These are phyloP conservation scores for Entonaema liquescens DNA, from an alignment of 495 filamentous ascomycete species.

Conservation along the genomic window DNA sequence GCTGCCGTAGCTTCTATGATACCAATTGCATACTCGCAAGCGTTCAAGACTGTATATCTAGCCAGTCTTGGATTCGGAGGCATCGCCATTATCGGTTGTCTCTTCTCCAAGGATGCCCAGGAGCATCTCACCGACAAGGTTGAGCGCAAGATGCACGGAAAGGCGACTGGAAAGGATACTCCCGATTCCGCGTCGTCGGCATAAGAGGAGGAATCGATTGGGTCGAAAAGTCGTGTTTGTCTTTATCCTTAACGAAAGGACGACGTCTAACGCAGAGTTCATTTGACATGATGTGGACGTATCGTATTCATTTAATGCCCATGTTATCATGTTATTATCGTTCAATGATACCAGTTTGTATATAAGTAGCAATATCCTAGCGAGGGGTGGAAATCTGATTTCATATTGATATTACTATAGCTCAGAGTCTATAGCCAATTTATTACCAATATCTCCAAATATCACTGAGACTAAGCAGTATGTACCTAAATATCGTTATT, in stretches of 20 bases:
- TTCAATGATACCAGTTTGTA: conserved; percentile 13
- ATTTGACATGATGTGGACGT: background rate
- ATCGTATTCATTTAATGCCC: background rate
- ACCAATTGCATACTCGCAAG: conserved; percentile 52
- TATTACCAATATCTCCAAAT: no score
- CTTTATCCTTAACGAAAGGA: conserved; percentile 5
- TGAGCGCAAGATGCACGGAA: conserved; percentile 40
- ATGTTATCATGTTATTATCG: background rate
- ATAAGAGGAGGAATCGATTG: background rate
- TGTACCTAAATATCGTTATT: no score
- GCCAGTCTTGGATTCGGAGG: conserved; percentile 58
- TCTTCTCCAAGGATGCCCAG: conserved; percentile 49
- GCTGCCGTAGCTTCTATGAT: conserved; percentile 49
- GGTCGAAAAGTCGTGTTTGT: background rate
- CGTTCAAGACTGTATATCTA: conserved; percentile 58
- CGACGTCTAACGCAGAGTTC: background rate
- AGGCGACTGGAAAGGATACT: conserved; percentile 16
- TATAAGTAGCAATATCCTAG: background rate
- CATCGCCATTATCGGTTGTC: conserved; percentile 53
- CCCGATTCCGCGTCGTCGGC: conserved; percentile 1
- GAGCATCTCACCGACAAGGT: conserved; percentile 52
- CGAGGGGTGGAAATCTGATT: background rate
- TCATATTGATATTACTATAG: background rate
- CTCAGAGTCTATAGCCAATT: background rate
- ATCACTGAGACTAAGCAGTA: no score